Evolutionary conservation across 495 filamentous ascomycete genomes (phyloP).

Genomic region (Annulohypoxylon nitens): DNA sequence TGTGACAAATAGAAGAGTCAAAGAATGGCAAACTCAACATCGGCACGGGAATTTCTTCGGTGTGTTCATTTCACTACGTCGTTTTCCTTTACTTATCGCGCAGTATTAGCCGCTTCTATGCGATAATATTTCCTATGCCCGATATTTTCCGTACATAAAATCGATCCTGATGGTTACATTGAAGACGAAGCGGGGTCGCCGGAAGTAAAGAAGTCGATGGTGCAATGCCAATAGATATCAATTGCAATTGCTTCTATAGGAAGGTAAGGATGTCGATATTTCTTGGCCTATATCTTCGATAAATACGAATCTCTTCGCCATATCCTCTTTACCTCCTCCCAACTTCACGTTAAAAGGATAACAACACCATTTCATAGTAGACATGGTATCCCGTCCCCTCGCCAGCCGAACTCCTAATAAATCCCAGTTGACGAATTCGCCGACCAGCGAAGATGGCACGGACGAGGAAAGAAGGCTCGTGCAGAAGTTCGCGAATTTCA

Average conservation of each 20-base stretch:
- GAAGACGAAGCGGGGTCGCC: slow-evolving; percentile 33
- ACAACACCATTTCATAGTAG: not conserved
- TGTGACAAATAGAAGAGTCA: too few species aligned
- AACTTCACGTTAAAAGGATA: not conserved
- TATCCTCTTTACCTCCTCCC: not conserved
- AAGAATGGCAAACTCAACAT: too few species aligned
- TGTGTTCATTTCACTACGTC: too few species aligned
- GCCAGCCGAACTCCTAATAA: not conserved
- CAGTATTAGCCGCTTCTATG: not conserved
- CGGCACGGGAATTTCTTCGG: too few species aligned
- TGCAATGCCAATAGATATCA: slow-evolving; percentile 28
- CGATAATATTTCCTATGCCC: slow-evolving; percentile 41
- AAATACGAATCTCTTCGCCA: not conserved
- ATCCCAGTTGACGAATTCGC: not conserved
- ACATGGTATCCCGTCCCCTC: slow-evolving; percentile 34
- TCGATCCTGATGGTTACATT: slow-evolving; percentile 16
- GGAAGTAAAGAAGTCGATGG: slow-evolving; percentile 17
- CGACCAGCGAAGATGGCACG: not conserved
- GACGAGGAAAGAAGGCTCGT: slow-evolving; percentile 24
- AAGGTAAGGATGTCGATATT: slow-evolving; percentile 27
- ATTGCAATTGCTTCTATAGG: slow-evolving; percentile 34
- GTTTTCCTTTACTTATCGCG: too few species aligned
- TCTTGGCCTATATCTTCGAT: not conserved
- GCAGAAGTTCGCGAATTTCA: slow-evolving; percentile 32
- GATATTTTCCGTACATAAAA: slow-evolving; percentile 3